A percentile compares a stretch with the other conserved stretches of the same genome.
Conservation (phyloP, 495 filamentous ascomycete genomes). For the Diplogelasinospora grovesii region DNA sequence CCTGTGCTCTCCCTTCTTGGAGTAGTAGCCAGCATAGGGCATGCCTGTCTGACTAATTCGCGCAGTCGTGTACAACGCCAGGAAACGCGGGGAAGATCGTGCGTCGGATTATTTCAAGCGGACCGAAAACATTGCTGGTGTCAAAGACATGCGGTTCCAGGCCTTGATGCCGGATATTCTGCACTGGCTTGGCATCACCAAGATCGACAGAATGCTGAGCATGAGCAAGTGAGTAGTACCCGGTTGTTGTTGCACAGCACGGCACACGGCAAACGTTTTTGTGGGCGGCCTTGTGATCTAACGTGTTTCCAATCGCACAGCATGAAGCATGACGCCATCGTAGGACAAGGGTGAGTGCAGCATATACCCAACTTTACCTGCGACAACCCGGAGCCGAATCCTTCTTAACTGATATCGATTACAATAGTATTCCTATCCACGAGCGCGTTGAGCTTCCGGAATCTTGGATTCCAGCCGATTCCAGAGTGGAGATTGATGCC, state of each 20-base stretch:
- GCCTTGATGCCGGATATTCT: slow-evolving; percentile 98
- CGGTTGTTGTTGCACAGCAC: too few species aligned
- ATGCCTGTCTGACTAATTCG: slow-evolving; percentile 26
- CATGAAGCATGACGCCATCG: slow-evolving; percentile 99
- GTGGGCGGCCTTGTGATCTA: slow-evolving; percentile 11
- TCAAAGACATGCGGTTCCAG: slow-evolving; percentile 98
- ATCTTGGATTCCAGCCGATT: slow-evolving; percentile 89
- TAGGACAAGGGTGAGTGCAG: slow-evolving; percentile 67
- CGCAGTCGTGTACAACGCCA: slow-evolving; percentile 86
- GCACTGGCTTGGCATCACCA: slow-evolving; percentile 97
- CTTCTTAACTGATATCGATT: neutral
- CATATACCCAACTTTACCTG: too few species aligned
- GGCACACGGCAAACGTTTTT: neutral
- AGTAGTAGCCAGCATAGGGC: too few species aligned
- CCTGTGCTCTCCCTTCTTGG: slow-evolving; percentile 2
- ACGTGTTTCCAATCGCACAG: slow-evolving; percentile 31
- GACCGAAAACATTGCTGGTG: slow-evolving; percentile 94
- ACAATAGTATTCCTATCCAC: slow-evolving; percentile 68
- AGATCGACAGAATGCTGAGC: slow-evolving; percentile 97
- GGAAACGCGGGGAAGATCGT: slow-evolving; percentile 75
- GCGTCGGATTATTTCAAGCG: slow-evolving; percentile 97
- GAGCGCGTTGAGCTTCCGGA: slow-evolving; percentile 94
- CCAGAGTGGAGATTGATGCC: slow-evolving; percentile 94
- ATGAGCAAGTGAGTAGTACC: slow-evolving; percentile 77
- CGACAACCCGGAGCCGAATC: too few species aligned